Evolutionary conservation across 2,329 filamentous ascomycete genomes (phyloP), one percentile per base, ranked within the genome.

Genomic region (Incumbomyces delicatus): DNA sequence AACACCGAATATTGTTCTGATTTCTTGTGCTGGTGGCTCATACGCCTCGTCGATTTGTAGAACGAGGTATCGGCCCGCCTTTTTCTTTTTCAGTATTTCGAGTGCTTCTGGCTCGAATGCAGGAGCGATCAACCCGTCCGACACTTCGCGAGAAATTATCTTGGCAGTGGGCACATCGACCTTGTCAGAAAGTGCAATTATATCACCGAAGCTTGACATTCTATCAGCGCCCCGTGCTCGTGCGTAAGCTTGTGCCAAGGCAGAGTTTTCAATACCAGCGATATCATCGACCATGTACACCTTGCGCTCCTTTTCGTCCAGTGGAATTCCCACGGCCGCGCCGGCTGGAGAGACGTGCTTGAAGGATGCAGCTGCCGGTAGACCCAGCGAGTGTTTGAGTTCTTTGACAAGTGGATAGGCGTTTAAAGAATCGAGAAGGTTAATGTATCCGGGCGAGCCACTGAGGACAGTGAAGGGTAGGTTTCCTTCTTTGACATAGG

Each of bases 201-300:
- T 77, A 66, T 98, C 92, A 54, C 92, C 92, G 63, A 96, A 98
- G 72, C 87, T 94, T 68, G 88, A 95, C 92, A 96, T 96, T 59
- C 92, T 86, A 71, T 98, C 92, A 41, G 92, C 89, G 55, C 92
- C 92, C 62, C 92, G 83, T 47, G 92, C 92, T 63, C 92, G 86
- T 49, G 92, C 90, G 62, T 98, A 98, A 33, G 92, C 92, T 70
- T 95, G 89, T 18, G 92, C 92, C 29, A 96, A 79, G 36, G 75
- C 76, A 7, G 90, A 96, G 39, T 77, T 78, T 67, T 94, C 87
- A 53, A 98, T 81, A 45, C 87, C 89, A 50, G 81, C 78, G 59
- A 98, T 94, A 63, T 95, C 92, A 61, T 94, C 87, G 49, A 98
- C 92, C 75, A 98, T 95, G 75, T 95, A 98, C 46, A 95, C 92